Base-by-base conservation (phyloP, 2,329 filamentous ascomycete species). In the Colletotrichum sp. region DNA sequence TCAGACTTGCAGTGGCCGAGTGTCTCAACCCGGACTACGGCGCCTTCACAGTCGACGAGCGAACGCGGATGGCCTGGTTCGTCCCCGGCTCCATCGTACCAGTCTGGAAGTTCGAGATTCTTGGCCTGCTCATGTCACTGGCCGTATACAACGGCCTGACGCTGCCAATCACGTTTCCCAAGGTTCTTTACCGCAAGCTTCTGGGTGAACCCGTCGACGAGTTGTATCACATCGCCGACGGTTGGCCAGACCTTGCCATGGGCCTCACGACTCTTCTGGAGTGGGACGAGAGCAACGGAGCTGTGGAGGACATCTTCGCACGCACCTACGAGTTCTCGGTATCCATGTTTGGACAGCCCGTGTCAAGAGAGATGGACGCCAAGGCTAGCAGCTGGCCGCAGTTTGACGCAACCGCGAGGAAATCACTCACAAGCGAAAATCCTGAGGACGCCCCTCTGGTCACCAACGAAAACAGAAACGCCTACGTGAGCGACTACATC, bases 121-220 rank as follows among this genome's bases (percentile, higher is more conserved):
- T 98, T 36, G 97, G 97, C 2, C 85, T 98, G 13, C 86, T 99
- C n/a, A 89, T 98, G 78, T 98, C 95, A 2, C 89, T 99, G 21
- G 97, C 97, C 7, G 87, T 99, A 6, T 98, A 97, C 85, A 99
- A 99, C 79, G 96, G 96, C 2, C 88, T 99, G 28, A 98, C 96
- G 0, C 88, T 99, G 1, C 97, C 97, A 0, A 90, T 99, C 57
- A 98, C 94, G 2, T 97, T 99, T 76, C 97, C 97, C 1, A 90
- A 92, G 73, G 95, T 93, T 0, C 90, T 99, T 5, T 99, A 99
- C 85, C 90, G 92, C 69, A 95, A 95, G 79, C 89, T 99, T 1
- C 88, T 98, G 1, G 92, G 91, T 10, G 88, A 93, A 75, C 92
- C 93, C 10, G 92, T 94, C 18, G 92, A 91, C 39, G 90, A 93